A percentile compares a stretch with the other conserved stretches of the same genome.
These are phyloP conservation scores for Lodderomyces theae DNA, from an alignment of 1,139 yeast genomes.

Conservation along the genomic window DNA sequence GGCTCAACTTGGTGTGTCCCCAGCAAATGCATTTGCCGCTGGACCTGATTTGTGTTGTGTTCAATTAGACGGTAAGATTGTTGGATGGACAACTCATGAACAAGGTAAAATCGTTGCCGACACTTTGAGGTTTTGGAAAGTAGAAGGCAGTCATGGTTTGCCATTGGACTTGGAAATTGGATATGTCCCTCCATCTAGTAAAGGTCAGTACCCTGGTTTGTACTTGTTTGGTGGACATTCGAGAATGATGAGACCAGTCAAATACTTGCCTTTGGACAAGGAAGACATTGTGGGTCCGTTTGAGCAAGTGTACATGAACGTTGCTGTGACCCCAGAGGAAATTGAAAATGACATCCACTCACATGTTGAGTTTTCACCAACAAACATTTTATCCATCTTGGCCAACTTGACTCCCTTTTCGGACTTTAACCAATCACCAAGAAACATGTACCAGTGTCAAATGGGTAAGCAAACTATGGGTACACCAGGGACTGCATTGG, in stretches of 20 bases:
- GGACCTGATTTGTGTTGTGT: slow-evolving; percentile 88
- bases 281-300: slow-evolving; percentile 93
- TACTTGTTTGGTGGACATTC: slow-evolving; percentile 88
- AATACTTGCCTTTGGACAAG: slow-evolving; percentile 79
- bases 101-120: slow-evolving; percentile 87
- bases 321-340: slow-evolving; percentile 94
- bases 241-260: slow-evolving; percentile 95
- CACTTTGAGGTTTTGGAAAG: slow-evolving; percentile 90
- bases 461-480: slow-evolving; percentile 99
- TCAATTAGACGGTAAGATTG: slow-evolving; percentile 86
- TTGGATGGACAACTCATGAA: slow-evolving; percentile 93
- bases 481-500: slow-evolving; percentile 95
- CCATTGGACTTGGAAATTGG: slow-evolving; percentile 91
- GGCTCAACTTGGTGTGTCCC: slow-evolving; percentile 75
- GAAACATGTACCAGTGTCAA: slow-evolving; percentile 99
- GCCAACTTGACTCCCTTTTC: slow-evolving; percentile 97
- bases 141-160: slow-evolving; percentile 70
- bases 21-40: slow-evolving; percentile 75
- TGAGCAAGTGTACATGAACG: slow-evolving; percentile 95
- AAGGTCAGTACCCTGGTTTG: slow-evolving; percentile 97
- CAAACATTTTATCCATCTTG: slow-evolving; percentile 87
- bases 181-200: slow-evolving; percentile 87
- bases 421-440: slow-evolving; percentile 97
- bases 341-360: slow-evolving; percentile 77
- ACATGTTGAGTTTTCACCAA: slow-evolving; percentile 93